Evolutionary conservation across 2,329 filamentous ascomycete genomes (phyloP), one percentile per base, ranked within the genome.

Genomic region (Penicillium sp.): DNA sequence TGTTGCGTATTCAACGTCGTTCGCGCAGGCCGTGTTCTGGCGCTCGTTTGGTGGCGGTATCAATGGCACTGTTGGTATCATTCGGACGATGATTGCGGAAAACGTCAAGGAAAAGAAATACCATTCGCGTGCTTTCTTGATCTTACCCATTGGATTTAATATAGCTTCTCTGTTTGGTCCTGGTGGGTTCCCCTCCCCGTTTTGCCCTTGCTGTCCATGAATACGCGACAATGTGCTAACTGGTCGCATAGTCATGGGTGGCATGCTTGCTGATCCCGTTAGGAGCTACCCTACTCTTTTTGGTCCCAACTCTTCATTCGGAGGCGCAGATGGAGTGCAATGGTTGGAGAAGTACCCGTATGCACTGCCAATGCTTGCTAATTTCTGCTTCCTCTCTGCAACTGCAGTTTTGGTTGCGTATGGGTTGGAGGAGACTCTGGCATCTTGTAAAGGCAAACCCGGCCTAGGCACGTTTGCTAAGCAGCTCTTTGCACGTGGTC

Each of bases 31-130:
- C 2, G 79, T 86, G 10, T 77, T 82, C 46, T 90, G 84, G 77
- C 74, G 87, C 13, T 77, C 76, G 9, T 70, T 87, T 49, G 86
- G 85, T 1, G 87, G 87, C 3, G 74, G 80, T 3, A 73, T 87
- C 31, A 89, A 88, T 61, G 85, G 84, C 0, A 89, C 87, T 48
- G 80, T 88, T 3, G 84, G 84, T 0, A 84, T 88, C 11, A 84
- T 88, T 75, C 74, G 85, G 54, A 88, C 84, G 2, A 84, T 87
- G 77, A 85, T 88, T 39, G 80, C 80, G 2, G 86, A 89, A 66
- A 83, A 86, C 41, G 82, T 89, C 14, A 77, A 78, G 55, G 85
- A 88, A 67, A 87, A 86, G 70, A 85, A 79, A 67, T 85, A 71
- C 46, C 72, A 75, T 53, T 72, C 70, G 9, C 68, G 79, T 38